Evolutionary conservation across 1,284 basidiomycete species (phyloP).

Genomic region (Coriolopsis trogii): DNA sequence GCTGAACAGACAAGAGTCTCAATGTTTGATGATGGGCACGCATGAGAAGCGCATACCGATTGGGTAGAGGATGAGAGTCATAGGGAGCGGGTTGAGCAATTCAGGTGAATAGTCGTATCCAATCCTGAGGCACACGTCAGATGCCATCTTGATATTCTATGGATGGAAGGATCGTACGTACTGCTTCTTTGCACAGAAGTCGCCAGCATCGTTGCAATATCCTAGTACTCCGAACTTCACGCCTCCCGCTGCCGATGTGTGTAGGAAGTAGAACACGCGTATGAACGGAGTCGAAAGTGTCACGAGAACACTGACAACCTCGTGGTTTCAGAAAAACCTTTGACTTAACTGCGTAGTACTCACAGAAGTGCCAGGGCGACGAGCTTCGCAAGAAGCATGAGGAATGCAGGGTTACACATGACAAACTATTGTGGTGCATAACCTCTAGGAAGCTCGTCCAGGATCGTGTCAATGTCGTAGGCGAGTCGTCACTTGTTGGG

Average conservation of each 20-base stretch:
- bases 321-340: neutral
- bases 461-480: conserved; percentile 2
- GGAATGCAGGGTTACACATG: conserved; percentile 23
- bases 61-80: conserved; percentile 32
- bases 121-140: conserved; percentile 19
- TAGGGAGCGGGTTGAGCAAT: conserved; percentile 28
- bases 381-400: conserved; percentile 25
- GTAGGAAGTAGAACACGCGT: conserved; percentile 33
- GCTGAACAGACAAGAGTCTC: conserved; percentile 20
- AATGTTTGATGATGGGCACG: neutral
- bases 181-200: conserved; percentile 27
- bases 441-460: conserved; percentile 5
- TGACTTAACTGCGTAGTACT: conserved; percentile 4
- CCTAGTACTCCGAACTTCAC: conserved; percentile 34
- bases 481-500: neutral
- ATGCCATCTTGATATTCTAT: neutral
- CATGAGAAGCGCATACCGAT: conserved; percentile 26
- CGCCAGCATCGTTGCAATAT: conserved; percentile 28
- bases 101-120: conserved; percentile 31
- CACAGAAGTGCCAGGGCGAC: conserved; percentile 31
- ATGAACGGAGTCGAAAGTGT: conserved; percentile 36
- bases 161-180: conserved; percentile 10
- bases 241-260: conserved; percentile 27
- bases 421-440: conserved; percentile 9
- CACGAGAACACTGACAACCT: conserved; percentile 29